Evolutionary conservation across 805 yeast species (phyloP), one percentile per base, ranked within the genome.

Genomic region (Saccharomycopsis oosterbeekiorum): DNA sequence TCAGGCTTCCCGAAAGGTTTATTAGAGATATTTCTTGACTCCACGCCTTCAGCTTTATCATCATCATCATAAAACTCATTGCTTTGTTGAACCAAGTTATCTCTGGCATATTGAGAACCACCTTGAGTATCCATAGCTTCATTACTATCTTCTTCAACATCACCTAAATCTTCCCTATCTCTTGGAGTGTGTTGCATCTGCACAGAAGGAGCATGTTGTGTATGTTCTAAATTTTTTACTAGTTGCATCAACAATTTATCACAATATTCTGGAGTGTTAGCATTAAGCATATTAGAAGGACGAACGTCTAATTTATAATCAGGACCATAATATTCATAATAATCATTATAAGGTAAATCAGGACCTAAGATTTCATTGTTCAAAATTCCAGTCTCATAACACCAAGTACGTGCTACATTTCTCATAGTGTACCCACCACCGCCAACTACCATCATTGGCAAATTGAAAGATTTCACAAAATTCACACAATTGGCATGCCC

Each of bases 381-480:
- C 70, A 93, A 79, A 34, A 94, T 79, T 41, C 97, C 93, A 0
- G 97, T 85, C 74, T 94, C 99, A 70, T 80, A 92, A 1, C 97
- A 83, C 98, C 99, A 93, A 12, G 96, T 82, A 67, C 99, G 79
- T 4, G 97, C 90, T 57, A 94, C 99, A 71, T 94, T 94, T 72
- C 97, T 82, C 81, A 96, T 96, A 1, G 99, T 94, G 75, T 94
- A 94, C 21, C 99, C 99, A 67, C 99, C 99, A 57, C 99, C 99
- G 50, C 99, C 99, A 21, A 94, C 79, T 37, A 94, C 96, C 85
- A 94, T 82, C 80, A 89, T 76, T 10, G 99, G 98, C 17, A 94
- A 80, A 56, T 89, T 88, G 70, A 93, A 89, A 9, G 88, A 80
- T 71, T 88, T 88, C 58, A 92, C 90, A 74, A 83, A 93, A 67